Base-by-base conservation (phyloP, 2,329 filamentous ascomycete species). In the Alternaria arbusti region DNA sequence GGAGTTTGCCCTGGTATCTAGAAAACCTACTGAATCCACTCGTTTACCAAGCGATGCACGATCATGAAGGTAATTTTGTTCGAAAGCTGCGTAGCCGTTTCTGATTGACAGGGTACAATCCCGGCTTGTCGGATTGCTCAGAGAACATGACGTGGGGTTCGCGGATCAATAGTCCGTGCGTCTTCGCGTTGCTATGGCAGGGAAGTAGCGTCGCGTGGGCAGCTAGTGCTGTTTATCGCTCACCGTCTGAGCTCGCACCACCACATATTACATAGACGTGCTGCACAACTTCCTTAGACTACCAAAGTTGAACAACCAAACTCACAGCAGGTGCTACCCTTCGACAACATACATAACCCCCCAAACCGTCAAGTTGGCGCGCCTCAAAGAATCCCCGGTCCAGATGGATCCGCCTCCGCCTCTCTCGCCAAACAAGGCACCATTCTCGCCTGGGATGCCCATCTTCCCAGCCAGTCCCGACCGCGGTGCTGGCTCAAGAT, bases 391-490 rank as follows among this genome's bases (percentile, higher is more conserved):
- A 62, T 70, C 68, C 54, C 70, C 77, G 73, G 71, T 74, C 72
- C 70, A 63, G 25, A 68, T 71, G 68, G 79, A 81, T 69, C 75
- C 80, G 25, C 78, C 80, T 65, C 74, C 79, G 20, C 79, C 80
- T 20, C 43, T 62, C 17, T 74, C 77, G 30, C 77, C 77, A 66
- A 80, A 81, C 72, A 86, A 85, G 76, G 85, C 84, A 70, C 81
- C 84, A 64, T 85, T 84, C 71, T 86, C 87, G 65, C 84, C 87
- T 43, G 84, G 83, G 64, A 84, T 84, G 67, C 87, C 90, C 56
- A 83, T 91, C 52, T 87, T 88, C 67, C 82, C 85, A 36, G 82
- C 87, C 55, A 89, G 90, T 20, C 88, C 89, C 10, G 89, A 91
- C 71, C 88, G 89, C 72, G 84, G 87, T 62, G 90, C 91, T 59